Evolutionary conservation across 2,329 filamentous ascomycete genomes (phyloP).

Genomic region (Penicillium sp.): DNA sequence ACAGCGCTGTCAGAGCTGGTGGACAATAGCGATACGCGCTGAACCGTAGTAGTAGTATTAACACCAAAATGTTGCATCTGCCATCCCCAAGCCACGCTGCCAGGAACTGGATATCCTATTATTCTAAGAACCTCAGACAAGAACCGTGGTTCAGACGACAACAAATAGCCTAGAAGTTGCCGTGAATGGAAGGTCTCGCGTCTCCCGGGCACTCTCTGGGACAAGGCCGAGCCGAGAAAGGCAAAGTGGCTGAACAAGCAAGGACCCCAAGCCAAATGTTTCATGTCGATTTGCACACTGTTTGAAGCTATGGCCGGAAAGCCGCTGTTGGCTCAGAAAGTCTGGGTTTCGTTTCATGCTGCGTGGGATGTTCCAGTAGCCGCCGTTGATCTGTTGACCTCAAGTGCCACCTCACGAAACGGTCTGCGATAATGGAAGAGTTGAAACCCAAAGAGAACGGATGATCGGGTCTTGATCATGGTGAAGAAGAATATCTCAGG

Average conservation of each 20-base stretch:
- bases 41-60: neutral
- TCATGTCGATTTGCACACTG: neutral
- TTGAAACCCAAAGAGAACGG: neutral
- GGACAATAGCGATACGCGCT: neutral
- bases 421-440: neutral
- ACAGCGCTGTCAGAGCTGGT: neutral
- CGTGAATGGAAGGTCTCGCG: neutral
- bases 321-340: constrained; percentile 13
- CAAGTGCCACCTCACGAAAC: constrained; percentile 17
- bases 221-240: neutral
- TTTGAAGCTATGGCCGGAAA: constrained; percentile 13
- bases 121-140: neutral
- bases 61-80: no score
- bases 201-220: constrained; percentile 4
- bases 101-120: constrained; percentile 1
- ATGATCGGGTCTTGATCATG: neutral
- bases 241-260: neutral
- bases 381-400: constrained; percentile 25
- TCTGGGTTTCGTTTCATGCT: constrained; percentile 22
- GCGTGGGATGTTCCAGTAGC: constrained; percentile 23
- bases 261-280: neutral
- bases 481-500: neutral
- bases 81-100: no score
- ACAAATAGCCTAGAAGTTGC: constrained; percentile 1
- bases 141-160: neutral